Base-by-base conservation (phyloP, 1,139 yeast genomes). In the Suhomyces terraborum region DNA sequence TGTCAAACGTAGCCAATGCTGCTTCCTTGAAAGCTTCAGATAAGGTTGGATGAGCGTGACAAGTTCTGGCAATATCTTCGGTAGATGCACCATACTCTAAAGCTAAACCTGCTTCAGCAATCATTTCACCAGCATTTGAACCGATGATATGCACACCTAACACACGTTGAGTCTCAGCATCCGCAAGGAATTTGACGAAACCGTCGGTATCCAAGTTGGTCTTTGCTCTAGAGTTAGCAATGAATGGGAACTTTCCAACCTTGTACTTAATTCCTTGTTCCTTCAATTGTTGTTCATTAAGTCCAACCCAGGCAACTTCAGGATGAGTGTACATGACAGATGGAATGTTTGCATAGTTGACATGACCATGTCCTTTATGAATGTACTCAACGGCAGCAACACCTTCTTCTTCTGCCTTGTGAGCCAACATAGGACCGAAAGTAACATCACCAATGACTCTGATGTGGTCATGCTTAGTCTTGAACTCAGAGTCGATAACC, bases 351-450 rank as follows among this genome's bases (percentile, higher is more conserved):
- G 84, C 95, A 71, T 94, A 94, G 82, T 94, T 94, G 55, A 94
- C 98, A 64, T 94, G 98, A 47, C 99, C 99, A 64, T 86, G 88
- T 51, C 98, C 98, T 54, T 70, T 70, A 77, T 88, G 88, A 66
- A 94, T 82, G 76, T 80, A 87, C 73, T 94, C 99, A 50, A 80
- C 98, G 50, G 96, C 98, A 45, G 98, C 99, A 58, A 94, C 84
- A 69, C 97, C 99, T 77, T 94, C 99, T 69, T 94, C 99, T 76
- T 94, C 99, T 49, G 99, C 99, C 79, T 94, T 94, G 80, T 94
- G 99, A 50, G 99, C 99, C 73, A 94, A 81, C 99, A 94, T 94
- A 58, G 96, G 94, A 57, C 98, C 98, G 57, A 88, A 93, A 35
- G 98, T 94, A 47, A 84, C 97, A 64, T 94, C 99, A 67, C 99